These are phyloP conservation scores for Arxiozyma heterogenica DNA, from an alignment of 1,139 yeast species.

Conservation along the genomic window DNA sequence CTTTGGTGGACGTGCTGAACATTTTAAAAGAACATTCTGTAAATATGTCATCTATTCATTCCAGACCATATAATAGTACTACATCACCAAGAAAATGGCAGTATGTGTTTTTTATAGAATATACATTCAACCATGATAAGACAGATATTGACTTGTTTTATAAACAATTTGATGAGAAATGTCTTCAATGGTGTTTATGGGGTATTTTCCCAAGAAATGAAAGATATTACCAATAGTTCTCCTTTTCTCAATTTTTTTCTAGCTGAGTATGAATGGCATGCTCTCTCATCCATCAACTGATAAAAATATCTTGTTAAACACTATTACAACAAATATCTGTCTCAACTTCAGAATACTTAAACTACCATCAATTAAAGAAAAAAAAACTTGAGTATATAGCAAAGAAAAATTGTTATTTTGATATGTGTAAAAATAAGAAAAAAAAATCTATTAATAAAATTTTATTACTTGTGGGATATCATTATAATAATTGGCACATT, in stretches of 20 bases:
- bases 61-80: constrained; percentile 42
- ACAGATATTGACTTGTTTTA: constrained; percentile 17
- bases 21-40: constrained; percentile 50
- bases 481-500: too few species aligned
- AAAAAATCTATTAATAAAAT: too few species aligned
- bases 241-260: neutral
- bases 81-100: constrained; percentile 45
- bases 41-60: constrained; percentile 61
- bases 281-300: neutral
- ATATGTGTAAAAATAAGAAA: neutral
- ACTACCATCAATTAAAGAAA: neutral
- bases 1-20: constrained; percentile 57
- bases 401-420: neutral
- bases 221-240: constrained; percentile 25
- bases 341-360: neutral
- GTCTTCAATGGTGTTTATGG: constrained; percentile 31
- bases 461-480: neutral
- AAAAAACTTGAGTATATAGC: neutral
- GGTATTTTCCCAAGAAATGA: constrained; percentile 35
- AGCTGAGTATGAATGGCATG: too few species aligned
- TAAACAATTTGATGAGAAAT: constrained; percentile 22
- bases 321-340: too few species aligned
- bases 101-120: constrained; percentile 74
- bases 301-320: too few species aligned
- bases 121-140: constrained; percentile 22